Conservation (phyloP, 495 filamentous ascomycete species). For the Annulohypoxylon maeteangense region DNA sequence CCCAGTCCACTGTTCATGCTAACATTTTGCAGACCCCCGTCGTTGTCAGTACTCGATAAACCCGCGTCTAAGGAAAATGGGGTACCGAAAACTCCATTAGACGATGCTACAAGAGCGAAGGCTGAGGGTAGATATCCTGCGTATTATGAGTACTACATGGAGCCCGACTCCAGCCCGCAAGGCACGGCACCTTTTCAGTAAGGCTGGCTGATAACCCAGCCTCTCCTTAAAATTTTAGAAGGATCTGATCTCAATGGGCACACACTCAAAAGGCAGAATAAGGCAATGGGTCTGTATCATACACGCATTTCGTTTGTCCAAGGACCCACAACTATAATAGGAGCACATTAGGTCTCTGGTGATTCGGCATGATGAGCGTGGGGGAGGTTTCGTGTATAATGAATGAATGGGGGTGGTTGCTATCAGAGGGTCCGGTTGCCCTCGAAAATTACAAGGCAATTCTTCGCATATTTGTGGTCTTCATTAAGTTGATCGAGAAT, state of each 20-base stretch:
- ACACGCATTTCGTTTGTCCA: slow-evolving; percentile 20
- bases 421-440: background rate
- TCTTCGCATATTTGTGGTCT: slow-evolving; percentile 9
- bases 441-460: slow-evolving; percentile 15
- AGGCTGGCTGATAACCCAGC: background rate
- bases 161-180: slow-evolving; percentile 55
- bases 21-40: slow-evolving; percentile 56
- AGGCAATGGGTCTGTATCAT: slow-evolving; percentile 31
- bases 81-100: slow-evolving; percentile 65
- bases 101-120: slow-evolving; percentile 69
- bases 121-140: slow-evolving; percentile 72
- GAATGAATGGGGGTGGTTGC: background rate
- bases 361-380: slow-evolving; percentile 17
- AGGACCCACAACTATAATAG: slow-evolving; percentile 24
- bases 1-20: slow-evolving; percentile 20
- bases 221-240: background rate
- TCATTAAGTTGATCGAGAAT: slow-evolving; percentile 7
- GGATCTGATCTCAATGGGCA: background rate
- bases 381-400: slow-evolving; percentile 31
- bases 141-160: slow-evolving; percentile 71
- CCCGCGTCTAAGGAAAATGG: slow-evolving; percentile 69
- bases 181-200: slow-evolving; percentile 58
- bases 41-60: slow-evolving; percentile 59
- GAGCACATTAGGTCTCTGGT: slow-evolving; percentile 7
- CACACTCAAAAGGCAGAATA: background rate